Base-by-base conservation (phyloP, 495 filamentous ascomycete species). In the Xylaria palmicola region DNA sequence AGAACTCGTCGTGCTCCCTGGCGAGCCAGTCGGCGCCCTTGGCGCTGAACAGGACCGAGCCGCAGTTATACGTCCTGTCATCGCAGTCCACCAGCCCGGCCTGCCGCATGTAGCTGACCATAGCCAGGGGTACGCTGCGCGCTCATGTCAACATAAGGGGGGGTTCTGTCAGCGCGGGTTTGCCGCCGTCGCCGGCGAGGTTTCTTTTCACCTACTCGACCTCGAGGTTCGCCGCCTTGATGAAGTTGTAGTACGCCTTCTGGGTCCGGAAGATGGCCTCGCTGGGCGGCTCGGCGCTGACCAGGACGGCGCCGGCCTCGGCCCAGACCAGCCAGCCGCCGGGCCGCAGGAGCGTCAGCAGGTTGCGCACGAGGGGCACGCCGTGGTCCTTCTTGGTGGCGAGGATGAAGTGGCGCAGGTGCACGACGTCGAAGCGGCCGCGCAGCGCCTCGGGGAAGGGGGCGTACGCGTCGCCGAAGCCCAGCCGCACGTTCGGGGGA, bases 311-410 rank as follows among this genome's bases (percentile, higher is more conserved):
- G 22, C 9, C 7, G 3, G 27, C 12, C 19, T 48, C 55, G 26
- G 12, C 37, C 55, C 41, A 58, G 19, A 48, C 55, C 20, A 58
- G n/a, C 26, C 41, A 58, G 17, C 55, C 55, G 3, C 41, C 41
- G 22, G 55, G 55, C 27, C 43, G 27, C 15, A 48, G 41, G 17
- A 58, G 55, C 24, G 55, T 29, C 3, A 48, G 37, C 22, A 58
- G 24, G 19, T 48, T 58, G 6, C 19, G 27, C n/a, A 15, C 27
- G 6, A 58, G 12, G 1, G 26, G 15, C 2, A 47, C 13, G 3
- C 29, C 20, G 10, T 48, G 54, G 20, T 20, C 54, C 20, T 39
- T 57, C 54, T 36, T 47, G n/a, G 8, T 9, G 6, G 54, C 40
- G 24, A 47, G 17, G 17, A 24, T 6, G 43, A 59, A 47, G 19